These are phyloP conservation scores for Coemansia sp. DNA, from an alignment of 192 early-diverging fungal species.

Conservation along the genomic window DNA sequence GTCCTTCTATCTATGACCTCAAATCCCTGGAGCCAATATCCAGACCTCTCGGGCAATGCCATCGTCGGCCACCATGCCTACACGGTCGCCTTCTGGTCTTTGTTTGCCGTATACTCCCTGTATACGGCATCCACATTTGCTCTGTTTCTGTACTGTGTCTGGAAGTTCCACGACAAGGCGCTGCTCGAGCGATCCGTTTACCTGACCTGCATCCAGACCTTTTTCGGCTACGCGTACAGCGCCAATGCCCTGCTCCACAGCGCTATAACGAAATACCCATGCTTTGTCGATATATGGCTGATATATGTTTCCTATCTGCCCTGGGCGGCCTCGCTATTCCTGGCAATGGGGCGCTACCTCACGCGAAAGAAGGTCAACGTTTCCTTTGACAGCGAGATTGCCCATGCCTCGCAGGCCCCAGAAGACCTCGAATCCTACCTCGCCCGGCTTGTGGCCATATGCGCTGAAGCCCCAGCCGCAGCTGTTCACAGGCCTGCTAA, in stretches of 20 bases:
- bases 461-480: background rate
- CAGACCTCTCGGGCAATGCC: background rate
- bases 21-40: background rate
- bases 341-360: slow-evolving; percentile 18
- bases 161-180: slow-evolving; percentile 3
- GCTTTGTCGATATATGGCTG: slow-evolving; percentile 25
- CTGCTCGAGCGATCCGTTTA: slow-evolving; percentile 16
- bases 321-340: slow-evolving; percentile 2
- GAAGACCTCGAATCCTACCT: background rate
- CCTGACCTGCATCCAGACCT: slow-evolving; percentile 6
- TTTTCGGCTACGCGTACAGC: slow-evolving; percentile 9
- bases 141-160: slow-evolving; percentile 6
- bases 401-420: background rate
- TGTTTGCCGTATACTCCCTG: slow-evolving; percentile 6
- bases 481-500: too few species aligned
- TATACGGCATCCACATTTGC: slow-evolving; percentile 3
- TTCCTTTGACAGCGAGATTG: background rate
- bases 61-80: background rate
- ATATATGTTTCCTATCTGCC: slow-evolving; percentile 1
- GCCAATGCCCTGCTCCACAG: slow-evolving; percentile 8
- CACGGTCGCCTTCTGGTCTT: slow-evolving; percentile 9
- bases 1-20: background rate
- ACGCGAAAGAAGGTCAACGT: background rate
- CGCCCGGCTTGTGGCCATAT: background rate
- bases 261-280: slow-evolving; percentile 7